These are phyloP conservation scores for Chlorencoelia australis DNA, from an alignment of 2,329 filamentous ascomycete genomes.

Conservation along the genomic window DNA sequence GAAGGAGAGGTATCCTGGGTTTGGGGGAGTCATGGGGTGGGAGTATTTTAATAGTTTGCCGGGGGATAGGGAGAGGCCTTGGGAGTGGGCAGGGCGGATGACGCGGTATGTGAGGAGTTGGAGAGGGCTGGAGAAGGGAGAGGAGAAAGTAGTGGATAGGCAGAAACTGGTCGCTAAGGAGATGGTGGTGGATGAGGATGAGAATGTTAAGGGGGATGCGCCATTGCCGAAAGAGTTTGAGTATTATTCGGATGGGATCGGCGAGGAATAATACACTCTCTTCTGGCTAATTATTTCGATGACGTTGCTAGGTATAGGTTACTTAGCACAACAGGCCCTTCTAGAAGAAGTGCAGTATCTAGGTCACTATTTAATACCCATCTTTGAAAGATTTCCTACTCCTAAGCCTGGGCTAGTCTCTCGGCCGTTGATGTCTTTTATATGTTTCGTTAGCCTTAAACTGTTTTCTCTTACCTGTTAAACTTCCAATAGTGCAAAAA, in stretches of 20 bases:
- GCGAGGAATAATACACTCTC: slow-evolving; percentile 5
- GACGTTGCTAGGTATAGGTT: too few relatives aligned
- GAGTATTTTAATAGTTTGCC: slow-evolving; percentile 83
- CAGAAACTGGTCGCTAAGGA: background rate
- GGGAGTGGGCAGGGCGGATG: slow-evolving; percentile 70
- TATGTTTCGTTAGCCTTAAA: too few relatives aligned
- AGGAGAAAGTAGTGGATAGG: background rate
- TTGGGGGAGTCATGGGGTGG: slow-evolving; percentile 91
- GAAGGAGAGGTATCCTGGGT: slow-evolving; percentile 50
- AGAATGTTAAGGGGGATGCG: slow-evolving; percentile 8
- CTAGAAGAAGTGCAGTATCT: too few relatives aligned
- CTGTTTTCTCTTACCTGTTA: too few relatives aligned
- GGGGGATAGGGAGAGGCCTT: slow-evolving; percentile 51
- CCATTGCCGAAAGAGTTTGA: slow-evolving; percentile 13
- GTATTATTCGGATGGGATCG: slow-evolving; percentile 14
- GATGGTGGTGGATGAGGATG: slow-evolving; percentile 2
- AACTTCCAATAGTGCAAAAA: too few relatives aligned
- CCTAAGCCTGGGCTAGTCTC: too few relatives aligned
- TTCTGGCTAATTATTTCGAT: background rate
- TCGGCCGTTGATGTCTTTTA: too few relatives aligned
- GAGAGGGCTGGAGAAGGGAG: background rate
- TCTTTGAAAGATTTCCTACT: too few relatives aligned
- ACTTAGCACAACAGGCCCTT: too few relatives aligned
- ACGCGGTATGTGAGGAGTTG: slow-evolving; percentile 19
- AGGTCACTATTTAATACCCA: too few relatives aligned